A percentile compares a stretch with the other conserved stretches of the same genome.
Evolutionary conservation across 345 rosid genomes (phyloP).

Genomic region (Leavenworthia alabamica): DNA sequence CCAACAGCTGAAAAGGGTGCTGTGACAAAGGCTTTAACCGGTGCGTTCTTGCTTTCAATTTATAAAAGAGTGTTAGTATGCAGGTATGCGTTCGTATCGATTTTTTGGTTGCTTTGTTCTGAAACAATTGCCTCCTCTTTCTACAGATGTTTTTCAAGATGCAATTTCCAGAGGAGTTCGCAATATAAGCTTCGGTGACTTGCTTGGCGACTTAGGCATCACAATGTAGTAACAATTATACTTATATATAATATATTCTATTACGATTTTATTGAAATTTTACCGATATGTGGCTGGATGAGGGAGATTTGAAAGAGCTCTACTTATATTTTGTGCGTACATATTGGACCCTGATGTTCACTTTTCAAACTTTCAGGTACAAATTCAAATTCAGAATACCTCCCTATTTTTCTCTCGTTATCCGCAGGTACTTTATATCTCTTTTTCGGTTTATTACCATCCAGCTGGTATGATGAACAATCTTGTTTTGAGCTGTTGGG

Average conservation of each 20-base stretch:
- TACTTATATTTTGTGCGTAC: neutral
- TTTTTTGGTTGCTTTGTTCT: slow-evolving; percentile 1
- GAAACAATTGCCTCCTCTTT: slow-evolving; percentile 11
- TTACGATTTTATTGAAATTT: neutral
- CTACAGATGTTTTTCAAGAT: slow-evolving; percentile 66
- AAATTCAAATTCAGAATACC: slow-evolving; percentile 89
- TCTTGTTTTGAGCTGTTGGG: slow-evolving; percentile 6
- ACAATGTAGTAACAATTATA: slow-evolving; percentile 53
- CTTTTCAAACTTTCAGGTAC: slow-evolving; percentile 60
- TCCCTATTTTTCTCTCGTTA: slow-evolving; percentile 88
- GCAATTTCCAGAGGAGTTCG: slow-evolving; percentile 81
- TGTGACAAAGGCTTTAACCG: slow-evolving; percentile 82
- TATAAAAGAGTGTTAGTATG: slow-evolving; percentile 4
- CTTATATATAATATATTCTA: neutral
- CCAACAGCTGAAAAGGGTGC: slow-evolving; percentile 74
- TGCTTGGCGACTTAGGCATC: slow-evolving; percentile 75
- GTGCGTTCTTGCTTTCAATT: slow-evolving; percentile 30
- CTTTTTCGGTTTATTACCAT: neutral
- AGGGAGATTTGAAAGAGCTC: neutral
- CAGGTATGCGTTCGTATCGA: neutral
- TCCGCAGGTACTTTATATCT: slow-evolving; percentile 56
- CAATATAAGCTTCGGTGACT: slow-evolving; percentile 90
- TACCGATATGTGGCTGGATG: neutral
- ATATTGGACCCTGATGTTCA: slow-evolving; percentile 9
- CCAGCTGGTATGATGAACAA: slow-evolving; percentile 1